Conservation (phyloP, 495 filamentous ascomycete species). For the Rhizodiscina lignyota region DNA sequence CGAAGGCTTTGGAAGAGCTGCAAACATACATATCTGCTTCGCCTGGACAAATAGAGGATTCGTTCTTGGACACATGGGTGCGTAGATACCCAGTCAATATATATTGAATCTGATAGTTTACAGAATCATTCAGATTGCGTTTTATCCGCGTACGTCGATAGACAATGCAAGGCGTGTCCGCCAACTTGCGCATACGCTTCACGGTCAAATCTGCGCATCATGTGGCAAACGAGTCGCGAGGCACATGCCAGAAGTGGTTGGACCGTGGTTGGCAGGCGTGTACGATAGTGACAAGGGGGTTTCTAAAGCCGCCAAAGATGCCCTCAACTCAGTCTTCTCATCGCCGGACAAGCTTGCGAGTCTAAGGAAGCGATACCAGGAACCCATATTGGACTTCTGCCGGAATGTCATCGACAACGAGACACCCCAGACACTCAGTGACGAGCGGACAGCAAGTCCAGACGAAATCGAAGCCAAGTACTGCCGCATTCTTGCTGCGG, state of each 20-base stretch:
- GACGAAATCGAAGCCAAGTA: conserved; percentile 81
- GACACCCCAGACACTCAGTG: conserved; percentile 64
- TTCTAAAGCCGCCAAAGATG: conserved; percentile 54
- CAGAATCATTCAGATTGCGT: conserved; percentile 43
- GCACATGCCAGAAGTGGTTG: conserved; percentile 56
- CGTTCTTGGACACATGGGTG: conserved; percentile 77
- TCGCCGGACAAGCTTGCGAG: conserved; percentile 59
- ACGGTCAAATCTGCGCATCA: conserved; percentile 52
- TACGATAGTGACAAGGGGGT: conserved; percentile 72
- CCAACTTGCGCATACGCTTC: conserved; percentile 60
- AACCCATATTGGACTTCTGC: conserved; percentile 62
- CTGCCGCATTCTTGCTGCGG: conserved; percentile 55
- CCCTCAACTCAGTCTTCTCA: conserved; percentile 53
- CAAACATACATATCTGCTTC: conserved; percentile 39
- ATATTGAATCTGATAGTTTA: conserved; percentile 18
- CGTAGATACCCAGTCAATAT: conserved; percentile 23
- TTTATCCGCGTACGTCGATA: conserved; percentile 78
- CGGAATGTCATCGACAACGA: conserved; percentile 60
- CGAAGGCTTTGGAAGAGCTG: conserved; percentile 84
- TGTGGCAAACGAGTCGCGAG: conserved; percentile 67
- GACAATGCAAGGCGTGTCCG: conserved; percentile 77
- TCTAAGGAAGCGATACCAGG: conserved; percentile 64
- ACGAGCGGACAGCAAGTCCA: conserved; percentile 63
- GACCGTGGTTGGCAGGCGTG: conserved; percentile 73
- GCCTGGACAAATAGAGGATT: conserved; percentile 48